These are phyloP conservation scores for Monilinia laxa DNA, from an alignment of 2,329 filamentous ascomycete species.

Conservation along the genomic window DNA sequence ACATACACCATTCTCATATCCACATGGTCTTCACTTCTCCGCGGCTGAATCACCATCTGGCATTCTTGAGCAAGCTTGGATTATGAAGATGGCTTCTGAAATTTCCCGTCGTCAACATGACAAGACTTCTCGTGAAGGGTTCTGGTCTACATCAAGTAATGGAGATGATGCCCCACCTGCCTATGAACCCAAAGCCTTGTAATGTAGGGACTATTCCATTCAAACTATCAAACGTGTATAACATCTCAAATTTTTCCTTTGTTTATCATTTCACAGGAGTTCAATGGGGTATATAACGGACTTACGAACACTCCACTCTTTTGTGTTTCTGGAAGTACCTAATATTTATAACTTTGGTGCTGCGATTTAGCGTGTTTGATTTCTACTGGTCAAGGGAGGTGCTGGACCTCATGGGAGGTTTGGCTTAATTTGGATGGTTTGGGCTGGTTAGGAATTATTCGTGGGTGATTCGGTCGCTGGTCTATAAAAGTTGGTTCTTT, in stretches of 20 bases:
- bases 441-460: background rate
- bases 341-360: conserved; percentile 14
- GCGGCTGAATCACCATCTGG: conserved; percentile 31
- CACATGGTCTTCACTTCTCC: conserved; percentile 28
- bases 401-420: conserved; percentile 22
- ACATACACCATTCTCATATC: conserved; percentile 24
- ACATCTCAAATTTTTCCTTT: conserved; percentile 11
- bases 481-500: conserved; percentile 18
- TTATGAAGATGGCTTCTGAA: conserved; percentile 90
- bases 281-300: conserved; percentile 1
- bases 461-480: conserved; percentile 6
- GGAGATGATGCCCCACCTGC: conserved; percentile 59
- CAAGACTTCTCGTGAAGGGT: conserved; percentile 54
- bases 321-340: conserved; percentile 22
- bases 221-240: background rate
- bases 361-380: conserved; percentile 21
- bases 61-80: conserved; percentile 65
- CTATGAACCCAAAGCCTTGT: conserved; percentile 49
- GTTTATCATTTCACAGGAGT: conserved; percentile 1
- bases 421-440: conserved; percentile 13
- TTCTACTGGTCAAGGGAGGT: conserved; percentile 3
- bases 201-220: conserved; percentile 15
- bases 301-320: conserved; percentile 24
- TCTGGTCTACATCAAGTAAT: conserved; percentile 43
- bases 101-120: conserved; percentile 86